Evolutionary conservation across 2,329 filamentous ascomycete species (phyloP).

Genomic region (Sporothrix phasma): DNA sequence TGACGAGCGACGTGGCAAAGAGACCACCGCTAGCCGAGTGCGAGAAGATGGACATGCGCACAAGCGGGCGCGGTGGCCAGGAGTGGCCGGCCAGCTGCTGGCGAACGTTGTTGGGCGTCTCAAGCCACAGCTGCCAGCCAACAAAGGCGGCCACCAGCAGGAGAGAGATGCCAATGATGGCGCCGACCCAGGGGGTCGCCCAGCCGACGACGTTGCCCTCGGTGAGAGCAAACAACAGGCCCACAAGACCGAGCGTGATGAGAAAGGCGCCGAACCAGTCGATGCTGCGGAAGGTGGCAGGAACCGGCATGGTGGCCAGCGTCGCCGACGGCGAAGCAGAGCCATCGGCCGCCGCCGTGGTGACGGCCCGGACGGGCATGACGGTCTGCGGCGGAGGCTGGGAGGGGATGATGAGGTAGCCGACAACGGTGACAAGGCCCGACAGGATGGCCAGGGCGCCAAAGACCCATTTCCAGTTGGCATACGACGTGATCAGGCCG

Average conservation of each 20-base stretch:
- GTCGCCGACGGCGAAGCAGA: slow-evolving; percentile 23
- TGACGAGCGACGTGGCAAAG: slow-evolving; percentile 53
- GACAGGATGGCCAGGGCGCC: slow-evolving; percentile 53
- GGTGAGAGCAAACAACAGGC: slow-evolving; percentile 56
- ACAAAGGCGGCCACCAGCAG: slow-evolving; percentile 47
- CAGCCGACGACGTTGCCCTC: slow-evolving; percentile 62
- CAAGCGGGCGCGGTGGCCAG: slow-evolving; percentile 40
- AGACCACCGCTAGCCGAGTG: slow-evolving; percentile 31
- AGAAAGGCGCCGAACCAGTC: slow-evolving; percentile 59
- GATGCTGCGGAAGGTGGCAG: slow-evolving; percentile 27
- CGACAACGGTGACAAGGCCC: slow-evolving; percentile 44
- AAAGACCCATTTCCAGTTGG: slow-evolving; percentile 58
- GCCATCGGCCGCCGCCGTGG: no score
- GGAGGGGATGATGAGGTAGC: slow-evolving; percentile 49
- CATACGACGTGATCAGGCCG: slow-evolving; percentile 53
- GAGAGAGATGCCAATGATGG: slow-evolving; percentile 48
- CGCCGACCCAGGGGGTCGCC: slow-evolving; percentile 51
- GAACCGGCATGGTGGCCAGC: slow-evolving; percentile 25
- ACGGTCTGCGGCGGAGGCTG: not conserved
- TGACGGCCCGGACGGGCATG: not conserved
- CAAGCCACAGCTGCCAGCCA: slow-evolving; percentile 51
- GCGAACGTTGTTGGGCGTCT: slow-evolving; percentile 34
- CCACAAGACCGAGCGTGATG: slow-evolving; percentile 51
- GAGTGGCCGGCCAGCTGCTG: slow-evolving; percentile 22
- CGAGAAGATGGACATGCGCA: slow-evolving; percentile 56